A percentile compares a stretch with the other conserved stretches of the same genome.
phyloP scores from a whole-genome alignment of 495 filamentous ascomycete genomes.

The Tuber indicum region DNA sequence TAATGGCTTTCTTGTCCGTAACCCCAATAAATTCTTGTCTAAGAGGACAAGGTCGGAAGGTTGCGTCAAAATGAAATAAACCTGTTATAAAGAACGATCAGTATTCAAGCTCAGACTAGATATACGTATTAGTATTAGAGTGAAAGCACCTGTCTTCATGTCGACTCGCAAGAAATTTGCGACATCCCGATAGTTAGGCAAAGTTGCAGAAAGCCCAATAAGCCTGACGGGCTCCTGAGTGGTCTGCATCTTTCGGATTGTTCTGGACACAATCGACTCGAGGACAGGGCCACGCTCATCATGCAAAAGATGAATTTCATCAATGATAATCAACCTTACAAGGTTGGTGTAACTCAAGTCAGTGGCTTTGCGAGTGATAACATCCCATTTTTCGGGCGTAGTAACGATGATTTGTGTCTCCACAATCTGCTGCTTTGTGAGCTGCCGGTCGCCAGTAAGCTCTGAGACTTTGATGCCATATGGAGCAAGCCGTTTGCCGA shows the following conservation, averaged over 20 bases:
- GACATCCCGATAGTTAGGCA: constrained; percentile 96
- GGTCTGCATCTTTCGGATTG: constrained; percentile 85
- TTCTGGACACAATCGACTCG: constrained; percentile 93
- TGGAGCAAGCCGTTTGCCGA: constrained; percentile 80
- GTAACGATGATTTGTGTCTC: constrained; percentile 99
- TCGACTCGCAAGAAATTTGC: constrained; percentile 93
- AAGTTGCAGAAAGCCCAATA: constrained; percentile 85
- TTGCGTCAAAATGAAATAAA: constrained; percentile 87
- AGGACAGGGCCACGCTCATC: constrained; percentile 96
- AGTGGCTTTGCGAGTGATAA: constrained; percentile 96
- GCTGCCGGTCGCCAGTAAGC: constrained; percentile 92
- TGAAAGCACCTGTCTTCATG: constrained; percentile 61
- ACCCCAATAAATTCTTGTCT: constrained; percentile 97
- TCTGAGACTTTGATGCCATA: constrained; percentile 91
- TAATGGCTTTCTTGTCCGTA: constrained; percentile 96
- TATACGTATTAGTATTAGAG: background rate
- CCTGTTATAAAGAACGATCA: background rate
- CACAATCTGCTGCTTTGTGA: constrained; percentile 96
- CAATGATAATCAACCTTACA: constrained; percentile 88
- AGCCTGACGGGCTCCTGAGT: constrained; percentile 86
- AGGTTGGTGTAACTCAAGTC: constrained; percentile 96
- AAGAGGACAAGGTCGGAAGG: constrained; percentile 85
- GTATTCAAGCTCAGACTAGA: background rate
- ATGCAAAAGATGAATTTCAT: constrained; percentile 96
- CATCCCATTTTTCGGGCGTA: constrained; percentile 98